These are phyloP conservation scores for Annulohypoxylon bovei DNA, from an alignment of 495 filamentous ascomycete genomes.

Conservation along the genomic window DNA sequence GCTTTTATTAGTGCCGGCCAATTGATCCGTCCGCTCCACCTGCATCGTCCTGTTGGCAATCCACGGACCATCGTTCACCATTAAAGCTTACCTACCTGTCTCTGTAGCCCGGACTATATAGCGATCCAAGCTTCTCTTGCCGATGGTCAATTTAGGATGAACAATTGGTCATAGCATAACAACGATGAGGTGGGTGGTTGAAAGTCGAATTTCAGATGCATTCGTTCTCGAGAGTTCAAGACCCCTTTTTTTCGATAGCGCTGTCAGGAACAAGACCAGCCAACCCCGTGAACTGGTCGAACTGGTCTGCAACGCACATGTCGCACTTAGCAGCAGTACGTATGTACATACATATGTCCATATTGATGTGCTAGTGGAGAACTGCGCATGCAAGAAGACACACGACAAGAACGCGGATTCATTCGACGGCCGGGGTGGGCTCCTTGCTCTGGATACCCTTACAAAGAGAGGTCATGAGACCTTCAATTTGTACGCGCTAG, in stretches of 20 bases:
- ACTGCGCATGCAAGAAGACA: constrained; percentile 34
- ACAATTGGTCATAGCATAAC: constrained; percentile 24
- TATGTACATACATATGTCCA: constrained; percentile 22
- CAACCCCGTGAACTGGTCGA: constrained; percentile 38
- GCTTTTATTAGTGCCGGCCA: constrained; percentile 42
- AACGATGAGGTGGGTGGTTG: background rate
- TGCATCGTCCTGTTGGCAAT: constrained; percentile 40
- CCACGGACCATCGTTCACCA: constrained; percentile 30
- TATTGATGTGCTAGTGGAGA: constrained; percentile 17
- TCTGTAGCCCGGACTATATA: constrained; percentile 19
- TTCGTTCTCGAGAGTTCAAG: constrained; percentile 5
- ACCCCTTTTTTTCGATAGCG: constrained; percentile 11
- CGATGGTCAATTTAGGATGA: constrained; percentile 3
- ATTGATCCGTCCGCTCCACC: constrained; percentile 42
- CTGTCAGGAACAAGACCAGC: constrained; percentile 42
- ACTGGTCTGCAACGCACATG: constrained; percentile 43
- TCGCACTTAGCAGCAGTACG: constrained; percentile 38
- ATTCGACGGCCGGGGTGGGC: constrained; percentile 37
- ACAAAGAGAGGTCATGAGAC: constrained; percentile 46
- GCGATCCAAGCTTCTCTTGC: constrained; percentile 16
- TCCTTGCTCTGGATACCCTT: constrained; percentile 45
- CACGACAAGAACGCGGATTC: constrained; percentile 39
- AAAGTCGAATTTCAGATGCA: background rate
- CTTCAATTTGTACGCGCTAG: constrained; percentile 41
- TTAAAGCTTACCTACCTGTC: constrained; percentile 22